phyloP scores from a whole-genome alignment of 306 rosid genomes.

The Ormosia semicastrata region DNA sequence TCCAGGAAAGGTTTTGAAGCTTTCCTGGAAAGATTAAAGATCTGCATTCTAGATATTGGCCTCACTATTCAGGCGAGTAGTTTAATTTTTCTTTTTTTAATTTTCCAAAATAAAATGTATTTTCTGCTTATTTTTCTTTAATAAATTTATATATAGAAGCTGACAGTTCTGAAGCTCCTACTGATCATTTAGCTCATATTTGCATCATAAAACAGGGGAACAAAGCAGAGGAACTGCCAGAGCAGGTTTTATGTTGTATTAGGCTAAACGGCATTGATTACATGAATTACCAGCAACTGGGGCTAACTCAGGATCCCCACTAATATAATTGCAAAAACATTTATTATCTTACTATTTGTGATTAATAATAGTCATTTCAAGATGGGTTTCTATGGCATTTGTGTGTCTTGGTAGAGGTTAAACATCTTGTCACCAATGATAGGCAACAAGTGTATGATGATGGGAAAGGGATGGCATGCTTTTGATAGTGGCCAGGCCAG shows the following conservation, averaged over 20 bases:
- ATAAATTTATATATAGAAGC: too few species aligned
- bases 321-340: slow-evolving; percentile 28
- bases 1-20: slow-evolving; percentile 97
- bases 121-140: too few species aligned
- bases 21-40: slow-evolving; percentile 79
- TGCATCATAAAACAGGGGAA: slow-evolving; percentile 65
- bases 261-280: slow-evolving; percentile 84
- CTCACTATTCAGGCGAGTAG: slow-evolving; percentile 90
- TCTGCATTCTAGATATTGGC: slow-evolving; percentile 82
- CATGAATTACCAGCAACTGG: slow-evolving; percentile 80
- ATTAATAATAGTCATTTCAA: slow-evolving; percentile 32
- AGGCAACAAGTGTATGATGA: slow-evolving; percentile 30
- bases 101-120: not conserved
- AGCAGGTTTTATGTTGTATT: slow-evolving; percentile 85
- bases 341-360: slow-evolving; percentile 27
- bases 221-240: slow-evolving; percentile 93
- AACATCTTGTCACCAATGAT: slow-evolving; percentile 1
- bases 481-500: slow-evolving; percentile 16
- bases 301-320: slow-evolving; percentile 50
- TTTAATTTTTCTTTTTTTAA: not conserved
- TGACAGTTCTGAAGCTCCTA: not conserved
- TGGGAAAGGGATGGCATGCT: slow-evolving; percentile 1
- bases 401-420: slow-evolving; percentile 7
- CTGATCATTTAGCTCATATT: not conserved
- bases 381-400: not conserved